Evolutionary conservation across 192 early-diverging fungal species (phyloP).

Genomic region (Coemansia sp.): DNA sequence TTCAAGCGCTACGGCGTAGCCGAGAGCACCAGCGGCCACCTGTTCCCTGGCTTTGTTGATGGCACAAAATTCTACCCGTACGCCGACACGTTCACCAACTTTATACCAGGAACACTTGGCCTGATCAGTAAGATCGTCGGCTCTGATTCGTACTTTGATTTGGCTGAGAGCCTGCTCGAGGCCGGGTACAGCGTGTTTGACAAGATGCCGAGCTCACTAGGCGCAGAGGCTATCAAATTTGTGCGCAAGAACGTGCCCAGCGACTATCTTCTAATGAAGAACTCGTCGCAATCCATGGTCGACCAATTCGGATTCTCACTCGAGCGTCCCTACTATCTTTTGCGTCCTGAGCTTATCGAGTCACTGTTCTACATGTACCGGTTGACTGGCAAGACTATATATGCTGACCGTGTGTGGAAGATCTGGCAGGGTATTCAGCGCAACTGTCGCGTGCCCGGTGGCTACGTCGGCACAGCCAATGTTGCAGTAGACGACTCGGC

Average conservation of each 20-base stretch:
- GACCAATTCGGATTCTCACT: constrained; percentile 36
- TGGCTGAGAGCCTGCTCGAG: constrained; percentile 43
- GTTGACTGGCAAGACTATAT: constrained; percentile 65
- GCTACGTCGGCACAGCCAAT: constrained; percentile 62
- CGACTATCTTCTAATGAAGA: constrained; percentile 27
- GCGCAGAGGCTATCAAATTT: constrained; percentile 50
- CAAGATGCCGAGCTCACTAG: constrained; percentile 43
- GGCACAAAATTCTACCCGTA: constrained; percentile 50
- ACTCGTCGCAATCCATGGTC: constrained; percentile 13
- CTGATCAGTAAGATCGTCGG: constrained; percentile 49
- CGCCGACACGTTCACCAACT: constrained; percentile 52
- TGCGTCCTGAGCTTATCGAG: constrained; percentile 81
- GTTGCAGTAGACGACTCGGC: constrained; percentile 34
- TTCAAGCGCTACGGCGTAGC: constrained; percentile 36
- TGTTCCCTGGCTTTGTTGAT: constrained; percentile 48
- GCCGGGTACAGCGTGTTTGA: constrained; percentile 44
- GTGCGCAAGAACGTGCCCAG: constrained; percentile 44
- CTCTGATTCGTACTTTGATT: constrained; percentile 43
- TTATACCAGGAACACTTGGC: constrained; percentile 50
- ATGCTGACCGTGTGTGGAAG: constrained; percentile 73
- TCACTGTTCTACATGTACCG: constrained; percentile 74
- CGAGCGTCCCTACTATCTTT: constrained; percentile 60
- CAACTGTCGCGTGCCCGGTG: constrained; percentile 66
- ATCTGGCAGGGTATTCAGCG: constrained; percentile 72
- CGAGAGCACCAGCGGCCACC: constrained; percentile 30